Evolutionary conservation across 1,284 basidiomycete genomes (phyloP), one percentile per base, ranked within the genome.

Genomic region (Trametes sp.): DNA sequence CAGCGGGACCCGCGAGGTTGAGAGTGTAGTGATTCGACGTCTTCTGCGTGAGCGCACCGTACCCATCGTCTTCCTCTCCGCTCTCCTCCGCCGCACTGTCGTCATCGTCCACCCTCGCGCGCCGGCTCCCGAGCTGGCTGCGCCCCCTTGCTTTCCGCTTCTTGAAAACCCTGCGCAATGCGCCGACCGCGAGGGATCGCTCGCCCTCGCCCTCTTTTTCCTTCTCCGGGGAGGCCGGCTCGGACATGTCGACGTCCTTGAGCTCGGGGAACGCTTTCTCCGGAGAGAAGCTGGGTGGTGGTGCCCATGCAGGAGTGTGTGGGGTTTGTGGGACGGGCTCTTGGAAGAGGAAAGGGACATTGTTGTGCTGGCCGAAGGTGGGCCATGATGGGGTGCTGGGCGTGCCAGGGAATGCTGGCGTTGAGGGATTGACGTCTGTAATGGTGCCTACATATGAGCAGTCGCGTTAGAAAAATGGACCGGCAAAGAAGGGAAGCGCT

Each of bases 11-110:
- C 38, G 90, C 83, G 78, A 94, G 82, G 76, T 94, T 92, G 62
- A 94, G 81, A 0, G 90, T 93, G 73, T 91, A 93, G 72, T 93
- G 91, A 72, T 92, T 89, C 54, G 89, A 89, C 29, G 84, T 89
- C 64, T 82, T 87, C 63, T 81, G 82, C 29, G 84, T 80, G 60
- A 84, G 64, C 59, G 81, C 76, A 54, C 70, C 54, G 24, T 66
- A 59, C 50, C 55, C 60, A n/a, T 61, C 66, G 8, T 64, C 69
- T 14, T 70, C 74, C 33, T 77, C 69, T 63, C 72, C 73, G 49
- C 69, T 68, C 62, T 76, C 70, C 51, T 80, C 77, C 46, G 64
- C 73, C 21, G 69, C 75, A 54, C 81, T 81, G 56, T 70, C 78
- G 45, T 77, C 80, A 29, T 77, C 80, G 28, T 73, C 72, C 67